phyloP scores from a whole-genome alignment of 306 rosid genomes.

The Neltuma alba region DNA sequence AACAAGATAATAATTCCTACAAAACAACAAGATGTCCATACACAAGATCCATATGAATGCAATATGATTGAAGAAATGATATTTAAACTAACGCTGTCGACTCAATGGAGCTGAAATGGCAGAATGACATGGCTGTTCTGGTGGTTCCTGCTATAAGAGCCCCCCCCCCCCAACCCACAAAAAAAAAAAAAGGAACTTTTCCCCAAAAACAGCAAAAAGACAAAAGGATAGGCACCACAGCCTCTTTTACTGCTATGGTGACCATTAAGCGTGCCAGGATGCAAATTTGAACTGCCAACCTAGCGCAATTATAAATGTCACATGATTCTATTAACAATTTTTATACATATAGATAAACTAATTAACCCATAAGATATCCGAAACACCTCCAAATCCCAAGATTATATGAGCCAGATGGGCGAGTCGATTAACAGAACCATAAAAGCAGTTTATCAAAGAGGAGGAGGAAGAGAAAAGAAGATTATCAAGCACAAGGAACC shows the following conservation, averaged over 20 bases:
- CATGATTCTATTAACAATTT: background rate
- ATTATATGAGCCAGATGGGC: conserved; percentile 2
- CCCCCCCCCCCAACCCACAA: background rate
- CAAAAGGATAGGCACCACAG: background rate
- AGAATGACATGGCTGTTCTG: background rate
- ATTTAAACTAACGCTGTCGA: background rate
- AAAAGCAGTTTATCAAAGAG: background rate
- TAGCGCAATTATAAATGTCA: background rate
- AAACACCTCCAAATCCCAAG: background rate
- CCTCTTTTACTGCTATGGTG: background rate
- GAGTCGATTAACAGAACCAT: conserved; percentile 24
- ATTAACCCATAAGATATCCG: background rate
- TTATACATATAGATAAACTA: background rate
- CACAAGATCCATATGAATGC: background rate
- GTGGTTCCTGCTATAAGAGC: background rate
- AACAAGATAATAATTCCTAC: background rate
- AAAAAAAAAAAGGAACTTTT: background rate
- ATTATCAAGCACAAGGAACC: background rate
- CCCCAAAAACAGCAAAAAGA: background rate
- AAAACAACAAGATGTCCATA: background rate
- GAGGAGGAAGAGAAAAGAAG: background rate
- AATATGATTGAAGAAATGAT: conserved; percentile 1
- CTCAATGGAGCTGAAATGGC: background rate
- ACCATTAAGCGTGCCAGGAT: background rate
- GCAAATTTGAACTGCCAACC: background rate